A percentile compares a stretch with the other conserved stretches of the same genome.
phyloP scores from a whole-genome alignment of 1,284 basidiomycete genomes.

The Cryptococcus sp. region DNA sequence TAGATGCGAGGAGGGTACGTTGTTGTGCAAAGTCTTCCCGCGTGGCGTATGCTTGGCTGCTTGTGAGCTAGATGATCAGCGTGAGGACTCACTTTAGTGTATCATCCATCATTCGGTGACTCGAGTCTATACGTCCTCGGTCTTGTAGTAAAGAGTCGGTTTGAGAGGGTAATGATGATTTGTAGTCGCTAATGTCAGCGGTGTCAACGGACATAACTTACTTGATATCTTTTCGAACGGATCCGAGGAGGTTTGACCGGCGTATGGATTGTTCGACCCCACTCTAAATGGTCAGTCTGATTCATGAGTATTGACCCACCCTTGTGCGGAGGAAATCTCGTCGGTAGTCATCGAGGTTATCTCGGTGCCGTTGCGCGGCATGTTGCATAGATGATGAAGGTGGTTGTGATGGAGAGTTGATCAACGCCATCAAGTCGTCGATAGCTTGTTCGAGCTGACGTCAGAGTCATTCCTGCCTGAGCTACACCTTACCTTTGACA shows the following conservation, averaged over 20 bases:
- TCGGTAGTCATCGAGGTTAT: constrained; percentile 83
- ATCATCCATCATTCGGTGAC: constrained; percentile 92
- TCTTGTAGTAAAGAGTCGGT: constrained; percentile 86
- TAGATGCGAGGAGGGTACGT: constrained; percentile 68
- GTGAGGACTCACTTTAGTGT: constrained; percentile 69
- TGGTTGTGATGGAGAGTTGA: constrained; percentile 70
- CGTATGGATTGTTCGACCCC: constrained; percentile 84
- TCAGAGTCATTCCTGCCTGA: background rate
- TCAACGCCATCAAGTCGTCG: constrained; percentile 67
- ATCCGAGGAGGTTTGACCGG: constrained; percentile 80
- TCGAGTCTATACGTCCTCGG: constrained; percentile 83
- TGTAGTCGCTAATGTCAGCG: constrained; percentile 61
- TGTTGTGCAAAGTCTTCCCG: constrained; percentile 92
- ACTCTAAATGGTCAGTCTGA: constrained; percentile 30
- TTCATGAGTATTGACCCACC: constrained; percentile 54
- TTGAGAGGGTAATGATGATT: constrained; percentile 67
- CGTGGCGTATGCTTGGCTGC: constrained; percentile 95
- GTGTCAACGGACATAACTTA: constrained; percentile 54
- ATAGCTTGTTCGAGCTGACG: constrained; percentile 77
- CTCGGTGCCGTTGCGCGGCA: constrained; percentile 84
- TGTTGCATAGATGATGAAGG: constrained; percentile 83
- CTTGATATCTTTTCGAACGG: constrained; percentile 96
- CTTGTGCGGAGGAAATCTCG: constrained; percentile 81
- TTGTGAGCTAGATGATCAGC: background rate
- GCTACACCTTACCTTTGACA: constrained; percentile 69